phyloP scores from a whole-genome alignment of 2,329 filamentous ascomycete species.

The Epichloe aotearoae region DNA sequence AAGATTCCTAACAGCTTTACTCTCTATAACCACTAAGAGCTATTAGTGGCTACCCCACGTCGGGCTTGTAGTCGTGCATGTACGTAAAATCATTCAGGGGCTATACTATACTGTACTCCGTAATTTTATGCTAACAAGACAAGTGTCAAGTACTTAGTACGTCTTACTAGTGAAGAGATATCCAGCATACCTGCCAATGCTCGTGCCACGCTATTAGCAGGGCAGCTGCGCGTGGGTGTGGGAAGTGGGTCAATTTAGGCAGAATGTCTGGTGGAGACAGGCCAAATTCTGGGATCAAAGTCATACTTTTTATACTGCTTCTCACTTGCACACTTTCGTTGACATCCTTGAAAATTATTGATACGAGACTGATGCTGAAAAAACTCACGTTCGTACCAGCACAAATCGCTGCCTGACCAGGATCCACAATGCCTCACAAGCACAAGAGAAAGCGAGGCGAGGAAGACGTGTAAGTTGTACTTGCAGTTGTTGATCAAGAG shows the following conservation, averaged over 20 bases:
- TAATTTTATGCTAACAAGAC: too few species aligned
- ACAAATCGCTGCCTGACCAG: slow-evolving; percentile 4
- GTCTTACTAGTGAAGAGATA: too few species aligned
- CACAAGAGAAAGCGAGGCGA: slow-evolving; percentile 56
- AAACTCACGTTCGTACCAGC: background rate
- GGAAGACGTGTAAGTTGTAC: slow-evolving; percentile 33
- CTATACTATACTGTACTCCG: too few species aligned
- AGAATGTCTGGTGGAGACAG: background rate
- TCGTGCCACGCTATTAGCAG: too few species aligned
- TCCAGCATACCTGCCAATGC: too few species aligned
- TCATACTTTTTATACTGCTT: background rate
- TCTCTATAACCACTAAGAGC: too few species aligned
- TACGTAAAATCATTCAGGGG: too few species aligned
- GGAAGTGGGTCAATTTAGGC: background rate
- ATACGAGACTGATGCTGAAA: background rate
- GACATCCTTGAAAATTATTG: background rate
- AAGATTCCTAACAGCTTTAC: too few species aligned
- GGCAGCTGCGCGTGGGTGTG: background rate
- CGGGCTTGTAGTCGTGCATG: too few species aligned
- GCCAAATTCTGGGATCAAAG: background rate
- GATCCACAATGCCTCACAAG: slow-evolving; percentile 63
- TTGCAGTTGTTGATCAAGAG: background rate
- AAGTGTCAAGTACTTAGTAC: too few species aligned
- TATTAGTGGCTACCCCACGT: too few species aligned
- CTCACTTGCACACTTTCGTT: background rate